These are phyloP conservation scores for Paragyromitra xinjiangensis DNA, from an alignment of 495 filamentous ascomycete genomes.

Conservation along the genomic window DNA sequence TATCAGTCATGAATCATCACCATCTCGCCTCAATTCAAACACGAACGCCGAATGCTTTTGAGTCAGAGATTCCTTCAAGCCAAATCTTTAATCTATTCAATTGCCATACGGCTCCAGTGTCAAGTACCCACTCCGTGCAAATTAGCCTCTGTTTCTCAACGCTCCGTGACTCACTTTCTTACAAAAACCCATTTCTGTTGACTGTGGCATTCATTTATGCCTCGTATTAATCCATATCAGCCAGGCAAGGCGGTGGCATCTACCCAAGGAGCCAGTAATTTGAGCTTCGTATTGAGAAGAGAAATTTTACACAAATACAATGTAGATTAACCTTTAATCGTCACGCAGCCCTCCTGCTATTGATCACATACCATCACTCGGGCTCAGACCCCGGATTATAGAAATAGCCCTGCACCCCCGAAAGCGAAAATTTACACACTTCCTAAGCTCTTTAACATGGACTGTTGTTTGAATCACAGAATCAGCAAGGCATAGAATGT, in stretches of 20 bases:
- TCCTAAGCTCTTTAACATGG: neutral
- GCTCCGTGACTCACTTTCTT: too few species aligned
- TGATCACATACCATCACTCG: slow-evolving; percentile 1
- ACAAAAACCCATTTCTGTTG: too few species aligned
- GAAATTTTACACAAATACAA: neutral
- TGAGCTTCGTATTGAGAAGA: neutral
- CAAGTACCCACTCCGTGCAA: neutral
- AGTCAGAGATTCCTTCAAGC: neutral
- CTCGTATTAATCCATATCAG: too few species aligned
- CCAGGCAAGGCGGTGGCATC: too few species aligned
- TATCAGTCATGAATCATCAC: slow-evolving; percentile 15
- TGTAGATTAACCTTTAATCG: neutral
- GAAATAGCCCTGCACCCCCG: neutral
- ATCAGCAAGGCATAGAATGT: too few species aligned
- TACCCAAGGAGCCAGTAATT: too few species aligned
- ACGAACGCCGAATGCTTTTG: neutral
- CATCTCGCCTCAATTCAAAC: slow-evolving; percentile 3
- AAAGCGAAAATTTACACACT: neutral
- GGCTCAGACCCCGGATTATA: neutral
- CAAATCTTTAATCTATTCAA: neutral
- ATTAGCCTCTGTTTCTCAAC: neutral
- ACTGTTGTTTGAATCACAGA: neutral
- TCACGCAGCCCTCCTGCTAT: neutral
- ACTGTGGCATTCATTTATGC: too few species aligned
- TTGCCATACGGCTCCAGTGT: neutral